Conservation (phyloP, 345 rosid species). For the Gossypium herbaceum region DNA sequence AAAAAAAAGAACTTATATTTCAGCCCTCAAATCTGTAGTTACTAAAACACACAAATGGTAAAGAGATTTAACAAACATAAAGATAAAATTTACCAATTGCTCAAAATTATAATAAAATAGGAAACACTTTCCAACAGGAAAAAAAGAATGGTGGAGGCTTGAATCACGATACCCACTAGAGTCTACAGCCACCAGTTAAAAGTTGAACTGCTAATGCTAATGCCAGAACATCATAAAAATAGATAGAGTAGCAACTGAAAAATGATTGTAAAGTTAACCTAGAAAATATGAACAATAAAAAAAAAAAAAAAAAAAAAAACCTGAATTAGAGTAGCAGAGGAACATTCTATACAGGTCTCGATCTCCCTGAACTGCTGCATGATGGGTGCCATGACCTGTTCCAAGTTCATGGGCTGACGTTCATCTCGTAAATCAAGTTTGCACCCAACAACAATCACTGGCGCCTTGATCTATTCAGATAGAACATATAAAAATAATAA, state of each 20-base stretch:
- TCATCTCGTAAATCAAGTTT: constrained; percentile 77
- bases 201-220: neutral
- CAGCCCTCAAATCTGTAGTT: neutral
- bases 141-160: neutral
- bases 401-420: constrained; percentile 43
- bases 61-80: constrained; percentile 6
- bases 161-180: neutral
- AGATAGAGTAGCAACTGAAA: neutral
- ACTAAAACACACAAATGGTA: neutral
- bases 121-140: neutral
- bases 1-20: neutral
- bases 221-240: neutral
- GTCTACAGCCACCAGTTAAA: neutral
- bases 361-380: constrained; percentile 79
- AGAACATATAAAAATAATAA: neutral
- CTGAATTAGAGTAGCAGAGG: constrained; percentile 73
- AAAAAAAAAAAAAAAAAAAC: constrained; percentile 17
- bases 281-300: neutral
- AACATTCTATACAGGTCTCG: constrained; percentile 84
- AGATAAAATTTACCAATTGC: neutral
- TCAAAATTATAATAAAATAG: neutral
- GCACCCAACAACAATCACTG: constrained; percentile 83
- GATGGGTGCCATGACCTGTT: constrained; percentile 71
- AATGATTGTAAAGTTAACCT: constrained; percentile 1
- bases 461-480: constrained; percentile 53